phyloP scores from a whole-genome alignment of 2,329 filamentous ascomycete species.

The Calonectria montana region DNA sequence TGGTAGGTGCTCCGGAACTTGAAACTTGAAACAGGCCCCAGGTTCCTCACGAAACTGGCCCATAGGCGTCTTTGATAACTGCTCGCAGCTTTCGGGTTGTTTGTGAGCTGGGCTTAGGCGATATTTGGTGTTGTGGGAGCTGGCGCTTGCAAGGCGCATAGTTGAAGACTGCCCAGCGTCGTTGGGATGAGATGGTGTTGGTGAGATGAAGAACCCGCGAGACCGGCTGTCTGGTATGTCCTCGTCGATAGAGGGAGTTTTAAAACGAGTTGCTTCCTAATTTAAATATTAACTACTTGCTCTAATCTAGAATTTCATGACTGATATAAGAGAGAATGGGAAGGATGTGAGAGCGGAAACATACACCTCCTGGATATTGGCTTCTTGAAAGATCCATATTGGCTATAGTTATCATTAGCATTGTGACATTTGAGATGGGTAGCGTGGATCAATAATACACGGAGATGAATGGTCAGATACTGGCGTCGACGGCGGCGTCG shows the following conservation, averaged over 20 bases:
- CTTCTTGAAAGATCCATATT: slow-evolving; percentile 18
- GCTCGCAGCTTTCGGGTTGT: slow-evolving; percentile 52
- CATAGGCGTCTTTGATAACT: slow-evolving; percentile 35
- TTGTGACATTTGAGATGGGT: neutral
- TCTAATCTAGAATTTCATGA: neutral
- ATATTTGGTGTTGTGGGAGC: slow-evolving; percentile 33
- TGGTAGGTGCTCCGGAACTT: slow-evolving; percentile 63
- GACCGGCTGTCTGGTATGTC: slow-evolving; percentile 50
- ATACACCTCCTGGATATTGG: slow-evolving; percentile 51
- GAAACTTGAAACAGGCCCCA: slow-evolving; percentile 55
- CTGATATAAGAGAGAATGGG: neutral
- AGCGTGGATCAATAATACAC: slow-evolving; percentile 15
- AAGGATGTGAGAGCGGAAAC: slow-evolving; percentile 3
- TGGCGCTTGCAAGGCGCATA: slow-evolving; percentile 14
- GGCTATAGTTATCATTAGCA: slow-evolving; percentile 27
- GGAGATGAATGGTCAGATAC: slow-evolving; percentile 26
- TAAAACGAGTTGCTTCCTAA: slow-evolving; percentile 62
- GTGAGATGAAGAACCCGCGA: slow-evolving; percentile 58
- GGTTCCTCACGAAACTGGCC: slow-evolving; percentile 32
- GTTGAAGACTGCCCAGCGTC: neutral
- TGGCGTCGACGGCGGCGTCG: slow-evolving; percentile 48
- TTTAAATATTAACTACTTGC: slow-evolving; percentile 18
- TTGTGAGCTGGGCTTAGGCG: slow-evolving; percentile 38
- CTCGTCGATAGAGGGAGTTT: slow-evolving; percentile 58
- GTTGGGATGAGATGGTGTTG: slow-evolving; percentile 44